Percentiles rank a stretch among this genome's conserved stretches.
These are phyloP conservation scores for Hyaloscypha bicolor DNA, from an alignment of 495 filamentous ascomycete genomes.

Conservation along the genomic window DNA sequence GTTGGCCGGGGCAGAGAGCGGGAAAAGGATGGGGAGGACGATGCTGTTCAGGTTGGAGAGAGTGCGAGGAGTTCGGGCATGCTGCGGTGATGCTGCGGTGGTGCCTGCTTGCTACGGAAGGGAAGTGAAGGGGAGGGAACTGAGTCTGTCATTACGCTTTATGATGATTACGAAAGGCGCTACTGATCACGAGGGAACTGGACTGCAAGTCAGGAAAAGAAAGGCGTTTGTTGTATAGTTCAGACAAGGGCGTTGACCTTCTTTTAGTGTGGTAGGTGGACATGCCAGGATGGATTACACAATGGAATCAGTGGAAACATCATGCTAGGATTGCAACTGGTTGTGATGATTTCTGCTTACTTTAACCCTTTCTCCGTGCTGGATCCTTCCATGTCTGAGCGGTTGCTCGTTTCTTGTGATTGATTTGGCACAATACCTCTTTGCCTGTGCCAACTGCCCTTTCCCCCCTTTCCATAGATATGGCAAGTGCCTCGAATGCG, in stretches of 20 bases:
- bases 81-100: conserved; percentile 29
- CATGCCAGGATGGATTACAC: background rate
- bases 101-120: background rate
- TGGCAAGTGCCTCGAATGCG: too few relatives aligned
- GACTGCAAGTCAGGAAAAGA: background rate
- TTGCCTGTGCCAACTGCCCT: too few relatives aligned
- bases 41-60: conserved; percentile 56
- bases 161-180: conserved; percentile 6
- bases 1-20: conserved; percentile 23
- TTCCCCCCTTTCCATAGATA: too few relatives aligned
- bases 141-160: conserved; percentile 4
- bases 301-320: background rate
- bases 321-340: too few relatives aligned
- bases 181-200: background rate
- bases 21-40: conserved; percentile 41
- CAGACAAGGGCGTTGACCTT: background rate
- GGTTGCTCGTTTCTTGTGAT: too few relatives aligned
- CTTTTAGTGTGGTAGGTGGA: background rate
- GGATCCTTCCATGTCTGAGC: too few relatives aligned
- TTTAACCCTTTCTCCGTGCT: too few relatives aligned
- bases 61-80: conserved; percentile 53
- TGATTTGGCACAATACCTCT: too few relatives aligned
- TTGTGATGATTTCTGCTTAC: too few relatives aligned
- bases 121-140: background rate
- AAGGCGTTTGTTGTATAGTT: background rate